These are phyloP conservation scores for Reutealis trisperma DNA, from an alignment of 345 rosid species.

Conservation along the genomic window DNA sequence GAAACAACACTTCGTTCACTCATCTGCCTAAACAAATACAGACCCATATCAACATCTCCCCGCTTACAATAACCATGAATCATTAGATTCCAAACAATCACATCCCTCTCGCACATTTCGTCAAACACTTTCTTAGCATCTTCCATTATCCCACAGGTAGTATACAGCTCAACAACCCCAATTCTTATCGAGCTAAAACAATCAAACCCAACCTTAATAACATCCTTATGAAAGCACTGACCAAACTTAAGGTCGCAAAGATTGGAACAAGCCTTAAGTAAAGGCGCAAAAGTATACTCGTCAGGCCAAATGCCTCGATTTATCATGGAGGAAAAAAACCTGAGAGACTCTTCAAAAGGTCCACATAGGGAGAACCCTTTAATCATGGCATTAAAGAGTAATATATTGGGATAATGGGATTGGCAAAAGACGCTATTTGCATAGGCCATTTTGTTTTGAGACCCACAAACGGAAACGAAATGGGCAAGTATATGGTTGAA, in stretches of 20 bases:
- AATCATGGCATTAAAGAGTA: constrained; percentile 64
- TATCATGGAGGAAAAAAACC: constrained; percentile 52
- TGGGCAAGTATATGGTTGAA: constrained; percentile 63
- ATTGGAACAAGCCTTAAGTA: constrained; percentile 60
- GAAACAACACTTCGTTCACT: constrained; percentile 54
- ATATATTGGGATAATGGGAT: constrained; percentile 46
- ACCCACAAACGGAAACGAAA: constrained; percentile 68
- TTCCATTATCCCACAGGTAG: constrained; percentile 46
- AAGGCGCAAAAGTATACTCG: constrained; percentile 69
- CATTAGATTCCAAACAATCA: constrained; percentile 67
- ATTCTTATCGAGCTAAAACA: constrained; percentile 49
- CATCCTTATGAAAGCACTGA: constrained; percentile 53
- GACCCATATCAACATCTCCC: constrained; percentile 54
- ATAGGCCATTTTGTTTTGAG: constrained; percentile 47
- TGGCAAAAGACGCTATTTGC: constrained; percentile 47
- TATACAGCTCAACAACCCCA: constrained; percentile 61
- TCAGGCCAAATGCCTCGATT: constrained; percentile 57
- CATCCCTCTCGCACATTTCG: constrained; percentile 53
- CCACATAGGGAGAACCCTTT: constrained; percentile 58
- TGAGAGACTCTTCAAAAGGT: constrained; percentile 49
- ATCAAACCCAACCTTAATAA: constrained; percentile 47
- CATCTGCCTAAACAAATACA: constrained; percentile 55
- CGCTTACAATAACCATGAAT: constrained; percentile 58
- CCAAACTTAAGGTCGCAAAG: constrained; percentile 42
- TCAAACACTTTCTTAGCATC: constrained; percentile 61